Evolutionary conservation across 805 yeast genomes (phyloP), one percentile per base, ranked within the genome.

Genomic region (Monosporozyma solicola): DNA sequence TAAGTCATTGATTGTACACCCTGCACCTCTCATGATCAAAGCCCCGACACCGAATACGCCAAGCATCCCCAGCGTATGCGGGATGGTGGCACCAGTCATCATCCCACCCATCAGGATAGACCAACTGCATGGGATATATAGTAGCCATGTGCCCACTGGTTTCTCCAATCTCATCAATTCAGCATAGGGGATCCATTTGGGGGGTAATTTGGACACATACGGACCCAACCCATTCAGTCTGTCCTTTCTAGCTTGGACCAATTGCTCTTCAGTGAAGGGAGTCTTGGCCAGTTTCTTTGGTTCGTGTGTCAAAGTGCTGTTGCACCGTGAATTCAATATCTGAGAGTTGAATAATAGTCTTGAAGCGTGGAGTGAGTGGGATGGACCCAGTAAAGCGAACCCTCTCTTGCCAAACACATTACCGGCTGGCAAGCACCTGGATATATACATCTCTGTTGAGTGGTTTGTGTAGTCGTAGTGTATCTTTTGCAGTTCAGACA

Each of bases 1-100:
- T 47, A 92, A 74, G 69, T 94, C 99, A 66, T 94, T 94, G 52
- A 94, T 84, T 0, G 96, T 91, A 67, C 99, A 94, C 0, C 99
- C 99, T 1, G 97, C 97, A 29, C 98, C 97, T 68, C 99, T 79
- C 96, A 95, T 94, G 16, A 92, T 76, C 41, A 91, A 62, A 0
- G 97, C 80, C 13, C 99, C 99, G 3, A 85, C 74, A 4, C 92
- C 83, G 65, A 90, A 94, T 13, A 90, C 71, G 0, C 80, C 76
- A 35, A 88, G 65, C 63, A 84, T 87, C 62, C 77, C 78, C 0
- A 76, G 54, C 0, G 92, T 84, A 1, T 82, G 76, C 0, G 79
- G 55, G 1, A 89, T 51, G 0, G 96, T 84, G 0, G 97, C 96
- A 2, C 82, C 70, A 2, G 83, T 69, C 59, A 81, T 74, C 58